Conservation (phyloP, 306 rosid species). For the Cucurbita moschata region DNA sequence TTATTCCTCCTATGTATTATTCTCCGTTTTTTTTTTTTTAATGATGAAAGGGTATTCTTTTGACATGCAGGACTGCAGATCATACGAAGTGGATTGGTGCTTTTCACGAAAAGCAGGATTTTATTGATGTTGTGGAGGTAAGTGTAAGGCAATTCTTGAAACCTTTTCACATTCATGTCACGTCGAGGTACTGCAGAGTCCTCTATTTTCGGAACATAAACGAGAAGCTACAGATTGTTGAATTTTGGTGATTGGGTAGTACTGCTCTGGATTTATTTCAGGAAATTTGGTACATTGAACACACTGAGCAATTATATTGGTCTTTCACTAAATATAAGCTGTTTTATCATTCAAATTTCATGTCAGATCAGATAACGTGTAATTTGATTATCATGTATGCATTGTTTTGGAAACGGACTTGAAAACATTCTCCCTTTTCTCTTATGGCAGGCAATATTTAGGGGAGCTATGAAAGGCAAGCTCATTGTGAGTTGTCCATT, state of each 20-base stretch:
- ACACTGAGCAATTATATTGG: background rate
- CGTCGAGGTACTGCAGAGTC: no score
- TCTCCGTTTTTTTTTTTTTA: background rate
- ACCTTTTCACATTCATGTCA: no score
- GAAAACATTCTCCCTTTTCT: background rate
- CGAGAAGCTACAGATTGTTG: background rate
- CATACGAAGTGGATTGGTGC: constrained; percentile 36
- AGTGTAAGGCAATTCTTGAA: no score
- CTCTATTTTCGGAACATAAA: background rate
- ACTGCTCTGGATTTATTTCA: background rate
- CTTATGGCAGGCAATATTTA: constrained; percentile 46
- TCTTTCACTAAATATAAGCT: background rate
- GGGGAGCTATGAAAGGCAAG: constrained; percentile 87
- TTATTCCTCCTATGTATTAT: background rate
- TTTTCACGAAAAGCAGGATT: constrained; percentile 29
- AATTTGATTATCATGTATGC: background rate
- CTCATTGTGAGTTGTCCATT: constrained; percentile 65
- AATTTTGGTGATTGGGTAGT: background rate
- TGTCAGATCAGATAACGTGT: background rate
- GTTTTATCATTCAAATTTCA: background rate
- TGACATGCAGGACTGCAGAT: constrained; percentile 21
- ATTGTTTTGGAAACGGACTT: background rate
- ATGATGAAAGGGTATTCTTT: background rate
- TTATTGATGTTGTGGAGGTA: constrained; percentile 35
- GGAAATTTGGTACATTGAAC: background rate